These are phyloP conservation scores for Trichosporon sp. DNA, from an alignment of 1,284 basidiomycete species.

Conservation along the genomic window DNA sequence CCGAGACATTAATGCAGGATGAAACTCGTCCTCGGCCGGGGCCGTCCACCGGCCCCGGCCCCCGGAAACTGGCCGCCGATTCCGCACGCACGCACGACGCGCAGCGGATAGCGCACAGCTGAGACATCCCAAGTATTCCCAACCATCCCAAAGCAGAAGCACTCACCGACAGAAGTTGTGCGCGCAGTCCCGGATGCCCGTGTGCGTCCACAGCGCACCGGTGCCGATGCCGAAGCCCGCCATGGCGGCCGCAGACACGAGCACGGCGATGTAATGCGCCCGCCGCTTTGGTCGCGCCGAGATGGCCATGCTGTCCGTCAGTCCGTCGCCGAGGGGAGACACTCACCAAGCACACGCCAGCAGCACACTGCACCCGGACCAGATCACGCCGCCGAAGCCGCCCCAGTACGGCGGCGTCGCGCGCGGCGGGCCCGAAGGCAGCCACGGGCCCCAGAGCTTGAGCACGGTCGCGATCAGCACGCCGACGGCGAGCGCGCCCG, in stretches of 20 bases:
- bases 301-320: neutral
- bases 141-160: neutral
- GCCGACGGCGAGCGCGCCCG: neutral
- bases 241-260: neutral
- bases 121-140: neutral
- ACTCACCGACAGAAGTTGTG: neutral
- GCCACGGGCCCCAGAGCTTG: constrained; percentile 1
- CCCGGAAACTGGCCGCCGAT: too few species aligned
- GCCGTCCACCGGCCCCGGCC: neutral
- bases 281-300: neutral
- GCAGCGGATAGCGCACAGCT: neutral
- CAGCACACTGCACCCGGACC: neutral
- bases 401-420: neutral
- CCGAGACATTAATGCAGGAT: neutral
- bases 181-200: neutral
- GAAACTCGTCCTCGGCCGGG: neutral
- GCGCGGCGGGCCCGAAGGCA: neutral
- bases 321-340: neutral
- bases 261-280: neutral
- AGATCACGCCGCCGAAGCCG: neutral
- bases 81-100: neutral
- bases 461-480: neutral
- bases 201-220: neutral
- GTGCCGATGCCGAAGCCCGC: neutral
- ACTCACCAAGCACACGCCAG: neutral